Evolutionary conservation across 768 basidiomycete species (phyloP).

Genomic region (Hypholoma fasciculare): DNA sequence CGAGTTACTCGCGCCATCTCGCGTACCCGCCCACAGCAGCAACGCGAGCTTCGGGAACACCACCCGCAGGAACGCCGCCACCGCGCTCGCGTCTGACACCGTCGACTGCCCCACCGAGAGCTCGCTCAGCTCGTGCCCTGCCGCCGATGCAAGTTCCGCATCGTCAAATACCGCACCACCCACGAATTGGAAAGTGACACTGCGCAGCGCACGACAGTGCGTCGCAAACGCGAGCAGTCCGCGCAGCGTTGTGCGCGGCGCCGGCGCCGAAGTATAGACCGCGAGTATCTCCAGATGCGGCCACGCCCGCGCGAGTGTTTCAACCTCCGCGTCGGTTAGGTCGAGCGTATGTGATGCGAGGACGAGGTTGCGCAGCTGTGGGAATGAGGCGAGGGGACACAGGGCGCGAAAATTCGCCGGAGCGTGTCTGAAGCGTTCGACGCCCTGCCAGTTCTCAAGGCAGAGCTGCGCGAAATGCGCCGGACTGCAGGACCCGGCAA

Average conservation of each 20-base stretch:
- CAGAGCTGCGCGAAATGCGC: background rate
- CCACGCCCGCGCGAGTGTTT: slow-evolving; percentile 8
- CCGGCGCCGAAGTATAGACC: background rate
- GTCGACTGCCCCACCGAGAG: background rate
- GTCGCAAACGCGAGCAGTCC: background rate
- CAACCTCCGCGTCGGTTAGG: slow-evolving; percentile 9
- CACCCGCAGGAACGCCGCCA: background rate
- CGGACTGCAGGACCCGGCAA: background rate
- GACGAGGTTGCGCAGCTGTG: slow-evolving; percentile 1
- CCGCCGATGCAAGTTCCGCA: background rate
- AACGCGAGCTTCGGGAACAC: background rate
- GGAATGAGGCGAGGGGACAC: slow-evolving; percentile 4
- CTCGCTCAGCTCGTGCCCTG: background rate
- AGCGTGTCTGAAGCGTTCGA: background rate
- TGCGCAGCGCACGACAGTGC: background rate
- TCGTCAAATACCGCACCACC: background rate
- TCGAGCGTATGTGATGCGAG: background rate
- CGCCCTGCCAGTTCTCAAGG: background rate
- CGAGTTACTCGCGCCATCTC: too few relatives aligned
- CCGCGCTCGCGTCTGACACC: background rate
- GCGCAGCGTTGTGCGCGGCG: background rate
- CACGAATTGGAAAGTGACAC: background rate
- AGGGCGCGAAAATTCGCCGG: background rate
- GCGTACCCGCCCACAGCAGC: background rate
- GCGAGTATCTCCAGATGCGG: slow-evolving; percentile 1